Evolutionary conservation across 495 filamentous ascomycete genomes (phyloP), one percentile per base, ranked within the genome.

Genomic region (Geopyxis carbonaria): DNA sequence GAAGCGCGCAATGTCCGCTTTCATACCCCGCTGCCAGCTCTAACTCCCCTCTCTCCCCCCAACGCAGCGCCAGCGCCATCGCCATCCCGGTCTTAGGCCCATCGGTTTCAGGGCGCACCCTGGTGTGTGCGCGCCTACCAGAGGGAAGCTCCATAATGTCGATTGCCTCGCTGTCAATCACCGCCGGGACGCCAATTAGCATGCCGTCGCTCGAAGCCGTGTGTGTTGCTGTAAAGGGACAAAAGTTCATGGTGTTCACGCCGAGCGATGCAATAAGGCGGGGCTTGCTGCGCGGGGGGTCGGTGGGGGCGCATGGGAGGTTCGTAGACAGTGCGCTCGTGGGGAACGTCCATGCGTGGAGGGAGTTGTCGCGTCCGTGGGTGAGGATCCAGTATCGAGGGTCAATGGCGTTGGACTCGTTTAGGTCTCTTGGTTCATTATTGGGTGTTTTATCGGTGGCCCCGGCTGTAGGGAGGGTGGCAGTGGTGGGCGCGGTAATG

Each of bases 181-280:
- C 75, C 43, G 83, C 80, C 0, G 83, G 83, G 9, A 86, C 77
- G 0, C 78, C 80, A 42, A 89, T 55, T 8, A 85, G 59, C 10
- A 75, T 19, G 18, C 16, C 23, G 11, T 14, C 7, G 16, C n/a
- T n/a, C n/a, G n/a, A n/a, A n/a, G n/a, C n/a, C n/a, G n/a, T n/a
- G n/a, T n/a, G n/a, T n/a, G n/a, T n/a, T n/a, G 73, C 70, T 3
- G 79, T 70, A 55, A 97, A 97, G 0, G 81, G 73, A 48, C 89
- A 97, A 54, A 95, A 97, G 57, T 94, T 97, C 57, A 95, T 68
- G 11, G 89, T 81, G 55, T 93, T 94, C 28, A 95, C 81, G 21
- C 78, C 63, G 4, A 97, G 57, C 22, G 80, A 70, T 63, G 91
- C 72, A 23, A 93, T 59, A 3, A 95, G 60, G 84, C 84, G 93